Evolutionary conservation across 495 filamentous ascomycete genomes (phyloP).

Genomic region (Bathelium albidoporum): DNA sequence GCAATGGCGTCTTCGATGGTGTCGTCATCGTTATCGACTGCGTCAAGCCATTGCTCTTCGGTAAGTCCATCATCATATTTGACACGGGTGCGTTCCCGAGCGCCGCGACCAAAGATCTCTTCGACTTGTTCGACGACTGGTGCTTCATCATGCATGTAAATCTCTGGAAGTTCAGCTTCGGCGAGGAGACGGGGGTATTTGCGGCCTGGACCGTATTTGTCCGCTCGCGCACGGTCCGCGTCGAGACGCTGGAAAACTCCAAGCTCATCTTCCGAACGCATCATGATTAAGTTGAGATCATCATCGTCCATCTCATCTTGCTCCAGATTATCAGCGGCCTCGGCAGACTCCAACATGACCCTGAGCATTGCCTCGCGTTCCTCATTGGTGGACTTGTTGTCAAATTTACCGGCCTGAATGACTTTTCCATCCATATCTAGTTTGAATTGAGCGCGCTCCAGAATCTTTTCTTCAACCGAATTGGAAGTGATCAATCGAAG

Average conservation of each 20-base stretch:
- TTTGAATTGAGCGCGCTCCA: constrained; percentile 95
- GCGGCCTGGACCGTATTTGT: constrained; percentile 62
- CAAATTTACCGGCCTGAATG: constrained; percentile 97
- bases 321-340: constrained; percentile 69
- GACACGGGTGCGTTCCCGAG: constrained; percentile 83
- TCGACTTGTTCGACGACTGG: constrained; percentile 68
- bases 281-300: constrained; percentile 71
- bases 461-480: constrained; percentile 96
- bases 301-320: constrained; percentile 93
- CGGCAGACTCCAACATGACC: constrained; percentile 82
- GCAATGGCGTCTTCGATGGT: constrained; percentile 86
- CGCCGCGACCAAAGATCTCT: constrained; percentile 73
- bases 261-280: constrained; percentile 33
- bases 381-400: constrained; percentile 98
- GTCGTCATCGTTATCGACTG: constrained; percentile 93
- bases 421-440: constrained; percentile 99
- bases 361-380: constrained; percentile 93
- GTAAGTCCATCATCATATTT: constrained; percentile 96
- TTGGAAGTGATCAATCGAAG: constrained; percentile 89
- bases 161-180: constrained; percentile 86
- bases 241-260: constrained; percentile 50
- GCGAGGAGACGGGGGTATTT: constrained; percentile 65
- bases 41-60: constrained; percentile 92
- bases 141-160: constrained; percentile 80
- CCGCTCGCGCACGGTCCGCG: constrained; percentile 52